phyloP scores from a whole-genome alignment of 2,329 filamentous ascomycete genomes.

The Fusarium papillatum region DNA sequence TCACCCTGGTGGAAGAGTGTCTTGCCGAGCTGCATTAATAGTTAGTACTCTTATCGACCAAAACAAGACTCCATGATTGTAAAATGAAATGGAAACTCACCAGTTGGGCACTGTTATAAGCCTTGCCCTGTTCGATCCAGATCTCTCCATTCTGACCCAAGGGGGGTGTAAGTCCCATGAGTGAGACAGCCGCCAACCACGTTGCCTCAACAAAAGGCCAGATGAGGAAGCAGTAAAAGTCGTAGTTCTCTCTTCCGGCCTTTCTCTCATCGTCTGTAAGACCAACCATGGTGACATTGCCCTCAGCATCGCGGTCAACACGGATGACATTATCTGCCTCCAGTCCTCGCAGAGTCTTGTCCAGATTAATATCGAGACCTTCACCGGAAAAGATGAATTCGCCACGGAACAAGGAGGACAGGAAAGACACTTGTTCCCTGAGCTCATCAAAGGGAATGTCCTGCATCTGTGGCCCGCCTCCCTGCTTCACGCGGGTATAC shows the following conservation, averaged over 20 bases:
- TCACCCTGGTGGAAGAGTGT: slow-evolving; percentile 98
- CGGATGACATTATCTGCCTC: slow-evolving; percentile 84
- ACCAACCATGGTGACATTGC: slow-evolving; percentile 75
- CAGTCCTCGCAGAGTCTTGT: slow-evolving; percentile 82
- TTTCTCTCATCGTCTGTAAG: slow-evolving; percentile 82
- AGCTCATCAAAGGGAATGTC: slow-evolving; percentile 83
- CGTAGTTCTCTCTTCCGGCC: slow-evolving; percentile 91
- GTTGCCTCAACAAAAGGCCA: slow-evolving; percentile 98
- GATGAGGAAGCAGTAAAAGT: slow-evolving; percentile 98
- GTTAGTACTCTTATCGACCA: slow-evolving; percentile 18
- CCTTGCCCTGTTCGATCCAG: slow-evolving; percentile 85
- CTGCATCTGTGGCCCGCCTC: slow-evolving; percentile 86
- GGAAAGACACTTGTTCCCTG: slow-evolving; percentile 84
- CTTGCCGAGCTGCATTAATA: slow-evolving; percentile 79
- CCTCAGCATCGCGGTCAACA: slow-evolving; percentile 69
- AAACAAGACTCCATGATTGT: neutral
- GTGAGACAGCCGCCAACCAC: slow-evolving; percentile 91
- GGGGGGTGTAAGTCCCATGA: slow-evolving; percentile 89
- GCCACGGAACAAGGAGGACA: slow-evolving; percentile 93
- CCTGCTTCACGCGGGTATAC: slow-evolving; percentile 92
- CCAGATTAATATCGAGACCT: slow-evolving; percentile 83
- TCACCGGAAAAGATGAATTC: slow-evolving; percentile 98
- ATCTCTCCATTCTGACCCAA: slow-evolving; percentile 67
- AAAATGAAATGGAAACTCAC: slow-evolving; percentile 58
- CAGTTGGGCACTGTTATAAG: slow-evolving; percentile 85